Base-by-base conservation (phyloP, 2,329 filamentous ascomycete species). In the Monilinia fructigena region DNA sequence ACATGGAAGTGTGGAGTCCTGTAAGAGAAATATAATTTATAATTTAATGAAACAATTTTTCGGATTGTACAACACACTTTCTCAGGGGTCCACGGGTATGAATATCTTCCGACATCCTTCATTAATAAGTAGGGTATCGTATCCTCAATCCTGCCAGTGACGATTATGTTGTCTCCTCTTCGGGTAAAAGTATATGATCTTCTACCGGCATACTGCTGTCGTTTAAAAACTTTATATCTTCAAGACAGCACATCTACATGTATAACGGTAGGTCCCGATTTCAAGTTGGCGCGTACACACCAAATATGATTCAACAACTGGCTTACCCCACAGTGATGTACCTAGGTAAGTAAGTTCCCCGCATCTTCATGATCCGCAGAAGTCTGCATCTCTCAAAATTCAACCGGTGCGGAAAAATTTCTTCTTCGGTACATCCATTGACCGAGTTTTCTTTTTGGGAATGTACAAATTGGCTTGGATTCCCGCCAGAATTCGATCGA, bases 381-480 rank as follows among this genome's bases (percentile, higher is more conserved):
- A 47, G 55, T 60, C 63, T 60, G 55, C 63, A n/a, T 31, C 40
- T 61, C 48, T 61, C n/a, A 23, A 61, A 45, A 66, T 58, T 52
- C 52, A 60, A 55, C 66, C 56, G 63, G 31, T 50, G 38, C 66
- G 66, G 66, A 66, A 66, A 56, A 68, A 58, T 7, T 31, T 55
- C 16, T 20, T 35, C 28, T 55, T 68, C 66, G 66, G 66, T 66
- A 55, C 53, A 61, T 66, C 48, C 42, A 26, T 61, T 42, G 45
- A 50, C 61, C 65, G 47, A 68, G 55, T 60, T 40, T 35, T 28
- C 4, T 28, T 35, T 31, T 28, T 35, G 20, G 14, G 26, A 50
- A 26, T 20, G 56, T 61, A 50, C 58, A 61, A 61, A 61, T 7
- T 61, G 58, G 28, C 31, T 23, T 50, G 31, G 28, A 4, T 52